A percentile compares a stretch with the other conserved stretches of the same genome.
phyloP scores from a whole-genome alignment of 352 stramenopile species.

The Peronosclerospora sorghi region DNA sequence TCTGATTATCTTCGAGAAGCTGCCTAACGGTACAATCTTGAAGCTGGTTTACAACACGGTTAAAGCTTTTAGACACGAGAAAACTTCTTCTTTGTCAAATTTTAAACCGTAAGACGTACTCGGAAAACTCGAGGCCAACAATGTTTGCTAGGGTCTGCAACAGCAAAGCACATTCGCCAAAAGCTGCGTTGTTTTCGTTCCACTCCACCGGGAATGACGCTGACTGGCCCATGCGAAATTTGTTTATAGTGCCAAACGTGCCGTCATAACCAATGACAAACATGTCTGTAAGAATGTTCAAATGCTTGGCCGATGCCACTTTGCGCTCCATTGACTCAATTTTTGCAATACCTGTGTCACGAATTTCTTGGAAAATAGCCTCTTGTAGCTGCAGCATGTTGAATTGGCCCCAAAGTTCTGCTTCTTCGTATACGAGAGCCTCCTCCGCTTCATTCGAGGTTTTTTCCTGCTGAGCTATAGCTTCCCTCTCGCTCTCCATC shows the following conservation, averaged over 20 bases:
- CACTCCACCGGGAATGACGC: constrained; percentile 53
- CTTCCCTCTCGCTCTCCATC: constrained; percentile 58
- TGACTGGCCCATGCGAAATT: constrained; percentile 66
- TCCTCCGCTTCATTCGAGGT: constrained; percentile 37
- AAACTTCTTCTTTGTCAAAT: neutral
- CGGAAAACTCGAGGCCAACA: constrained; percentile 51
- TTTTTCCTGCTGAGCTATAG: constrained; percentile 37
- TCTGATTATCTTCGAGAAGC: constrained; percentile 80
- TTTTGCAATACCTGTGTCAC: constrained; percentile 39
- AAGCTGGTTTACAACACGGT: constrained; percentile 31
- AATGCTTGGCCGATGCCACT: constrained; percentile 26
- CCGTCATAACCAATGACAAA: constrained; percentile 69
- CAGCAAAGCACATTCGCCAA: constrained; percentile 64
- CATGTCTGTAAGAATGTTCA: constrained; percentile 65
- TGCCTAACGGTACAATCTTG: constrained; percentile 79
- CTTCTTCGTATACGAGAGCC: constrained; percentile 40
- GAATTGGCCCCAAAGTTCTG: constrained; percentile 39
- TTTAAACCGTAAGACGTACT: constrained; percentile 30
- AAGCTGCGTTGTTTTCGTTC: constrained; percentile 83
- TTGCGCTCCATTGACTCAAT: constrained; percentile 49
- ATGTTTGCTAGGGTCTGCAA: constrained; percentile 47
- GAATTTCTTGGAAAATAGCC: constrained; percentile 36
- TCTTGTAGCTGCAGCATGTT: constrained; percentile 45
- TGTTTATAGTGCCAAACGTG: constrained; percentile 75
- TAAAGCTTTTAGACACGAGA: neutral